These are phyloP conservation scores for Elsinoe ampelina DNA, from an alignment of 2,329 filamentous ascomycete species.

Conservation along the genomic window DNA sequence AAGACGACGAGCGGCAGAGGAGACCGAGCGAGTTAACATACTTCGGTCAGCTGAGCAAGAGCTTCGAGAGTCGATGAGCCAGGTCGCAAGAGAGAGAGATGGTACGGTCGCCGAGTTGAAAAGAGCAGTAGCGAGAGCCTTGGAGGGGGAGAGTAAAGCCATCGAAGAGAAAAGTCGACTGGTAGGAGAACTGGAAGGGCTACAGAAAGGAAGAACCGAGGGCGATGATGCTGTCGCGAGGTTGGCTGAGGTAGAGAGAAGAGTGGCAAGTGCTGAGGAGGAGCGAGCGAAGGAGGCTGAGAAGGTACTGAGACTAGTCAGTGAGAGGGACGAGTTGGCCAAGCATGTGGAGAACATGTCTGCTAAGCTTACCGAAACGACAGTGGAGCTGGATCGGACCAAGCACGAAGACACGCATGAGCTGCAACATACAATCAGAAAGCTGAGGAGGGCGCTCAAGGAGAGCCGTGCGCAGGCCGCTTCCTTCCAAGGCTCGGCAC, in stretches of 20 bases:
- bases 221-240: not conserved
- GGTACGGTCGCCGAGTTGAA: slow-evolving; percentile 6
- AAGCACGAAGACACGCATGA: slow-evolving; percentile 8
- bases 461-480: not conserved
- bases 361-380: slow-evolving; percentile 9
- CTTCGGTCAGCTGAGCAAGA: not conserved
- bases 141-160: slow-evolving; percentile 3
- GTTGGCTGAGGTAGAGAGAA: not conserved
- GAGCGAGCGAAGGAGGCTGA: not conserved
- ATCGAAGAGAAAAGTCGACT: not conserved
- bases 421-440: not conserved
- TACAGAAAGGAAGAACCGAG: not conserved
- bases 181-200: slow-evolving; percentile 14
- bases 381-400: slow-evolving; percentile 16
- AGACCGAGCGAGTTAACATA: not conserved
- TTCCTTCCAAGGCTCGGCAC: not conserved
- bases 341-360: slow-evolving; percentile 13
- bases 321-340: slow-evolving; percentile 14
- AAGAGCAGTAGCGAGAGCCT: not conserved
- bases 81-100: slow-evolving; percentile 4
- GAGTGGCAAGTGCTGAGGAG: not conserved
- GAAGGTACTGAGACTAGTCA: not conserved
- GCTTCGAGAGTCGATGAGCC: not conserved
- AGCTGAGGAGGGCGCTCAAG: not conserved
- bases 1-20: not conserved